Conservation (phyloP, 352 stramenopile species). For the Phytophthora fragariae region DNA sequence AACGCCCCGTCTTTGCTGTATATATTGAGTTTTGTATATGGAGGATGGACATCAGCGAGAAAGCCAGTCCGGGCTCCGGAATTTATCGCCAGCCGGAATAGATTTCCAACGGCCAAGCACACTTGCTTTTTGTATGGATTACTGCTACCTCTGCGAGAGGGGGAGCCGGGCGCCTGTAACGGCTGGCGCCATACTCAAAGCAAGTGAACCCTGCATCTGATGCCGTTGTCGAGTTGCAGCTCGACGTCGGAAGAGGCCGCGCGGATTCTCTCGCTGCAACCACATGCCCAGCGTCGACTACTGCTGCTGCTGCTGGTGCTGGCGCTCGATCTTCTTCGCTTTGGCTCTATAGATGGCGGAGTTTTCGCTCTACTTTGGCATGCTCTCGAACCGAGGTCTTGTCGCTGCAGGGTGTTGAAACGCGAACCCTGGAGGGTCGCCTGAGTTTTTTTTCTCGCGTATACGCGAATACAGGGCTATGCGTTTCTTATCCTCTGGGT, state of each 20-base stretch:
- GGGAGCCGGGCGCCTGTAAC: slow-evolving; percentile 9
- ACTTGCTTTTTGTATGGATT: slow-evolving; percentile 21
- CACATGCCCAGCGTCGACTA: slow-evolving; percentile 5
- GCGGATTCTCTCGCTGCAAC: slow-evolving; percentile 31
- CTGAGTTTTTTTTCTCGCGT: slow-evolving; percentile 25
- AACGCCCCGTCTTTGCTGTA: slow-evolving; percentile 2
- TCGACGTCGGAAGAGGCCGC: slow-evolving; percentile 40
- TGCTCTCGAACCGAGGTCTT: slow-evolving; percentile 10
- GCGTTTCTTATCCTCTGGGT: slow-evolving; percentile 27
- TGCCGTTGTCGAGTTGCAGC: slow-evolving; percentile 32
- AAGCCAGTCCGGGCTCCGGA: slow-evolving; percentile 31
- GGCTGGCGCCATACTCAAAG: slow-evolving; percentile 16
- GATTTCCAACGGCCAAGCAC: slow-evolving; percentile 26
- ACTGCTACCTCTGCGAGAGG: slow-evolving; percentile 14
- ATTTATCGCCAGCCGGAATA: slow-evolving; percentile 31
- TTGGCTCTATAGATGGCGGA: neutral
- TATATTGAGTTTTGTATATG: slow-evolving; percentile 9
- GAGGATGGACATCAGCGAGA: slow-evolving; percentile 16
- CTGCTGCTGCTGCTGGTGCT: neutral
- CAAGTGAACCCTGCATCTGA: slow-evolving; percentile 17
- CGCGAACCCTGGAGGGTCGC: slow-evolving; percentile 20
- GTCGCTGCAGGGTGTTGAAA: slow-evolving; percentile 32
- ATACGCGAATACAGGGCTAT: neutral
- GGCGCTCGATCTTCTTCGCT: neutral
- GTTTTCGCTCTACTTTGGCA: no score